Conservation (phyloP, 2,329 filamentous ascomycete species). For the Curvularia hawaiiensis region DNA sequence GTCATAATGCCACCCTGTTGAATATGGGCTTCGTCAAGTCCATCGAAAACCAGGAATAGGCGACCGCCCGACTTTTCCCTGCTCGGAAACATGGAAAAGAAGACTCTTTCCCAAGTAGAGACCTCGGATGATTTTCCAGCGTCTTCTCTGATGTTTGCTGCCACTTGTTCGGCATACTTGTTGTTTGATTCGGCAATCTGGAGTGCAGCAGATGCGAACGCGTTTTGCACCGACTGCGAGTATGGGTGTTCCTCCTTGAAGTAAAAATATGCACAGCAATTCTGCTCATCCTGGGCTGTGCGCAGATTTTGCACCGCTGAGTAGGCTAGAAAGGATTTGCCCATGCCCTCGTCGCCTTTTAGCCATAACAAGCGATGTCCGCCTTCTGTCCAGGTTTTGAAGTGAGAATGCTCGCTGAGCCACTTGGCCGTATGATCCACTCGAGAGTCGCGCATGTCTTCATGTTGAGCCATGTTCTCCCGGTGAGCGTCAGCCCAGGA, state of each 20-base stretch:
- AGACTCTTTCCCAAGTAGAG: not conserved
- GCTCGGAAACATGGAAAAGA: constrained; percentile 1
- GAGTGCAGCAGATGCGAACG: constrained; percentile 34
- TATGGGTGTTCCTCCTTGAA: constrained; percentile 45
- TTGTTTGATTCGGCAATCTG: constrained; percentile 41
- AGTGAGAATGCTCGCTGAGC: not conserved
- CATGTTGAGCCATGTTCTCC: not conserved
- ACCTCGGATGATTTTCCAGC: constrained; percentile 8
- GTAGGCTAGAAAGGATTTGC: constrained; percentile 4
- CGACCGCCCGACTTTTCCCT: not conserved
- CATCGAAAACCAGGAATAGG: not conserved
- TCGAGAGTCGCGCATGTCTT: not conserved
- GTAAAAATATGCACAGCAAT: constrained; percentile 42
- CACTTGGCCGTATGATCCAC: not conserved
- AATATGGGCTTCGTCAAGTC: constrained; percentile 5
- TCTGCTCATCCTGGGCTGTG: not conserved
- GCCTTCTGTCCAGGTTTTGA: not conserved
- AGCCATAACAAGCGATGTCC: not conserved
- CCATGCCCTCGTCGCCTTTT: constrained; percentile 1
- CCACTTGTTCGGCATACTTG: constrained; percentile 38
- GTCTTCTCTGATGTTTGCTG: constrained; percentile 33
- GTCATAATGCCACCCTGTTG: constrained; percentile 1
- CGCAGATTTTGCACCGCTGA: not conserved
- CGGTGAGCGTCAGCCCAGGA: constrained; percentile 1
- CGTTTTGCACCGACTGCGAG: constrained; percentile 26